Base-by-base conservation (phyloP, 306 rosid genomes). In the Sindora glabra region DNA sequence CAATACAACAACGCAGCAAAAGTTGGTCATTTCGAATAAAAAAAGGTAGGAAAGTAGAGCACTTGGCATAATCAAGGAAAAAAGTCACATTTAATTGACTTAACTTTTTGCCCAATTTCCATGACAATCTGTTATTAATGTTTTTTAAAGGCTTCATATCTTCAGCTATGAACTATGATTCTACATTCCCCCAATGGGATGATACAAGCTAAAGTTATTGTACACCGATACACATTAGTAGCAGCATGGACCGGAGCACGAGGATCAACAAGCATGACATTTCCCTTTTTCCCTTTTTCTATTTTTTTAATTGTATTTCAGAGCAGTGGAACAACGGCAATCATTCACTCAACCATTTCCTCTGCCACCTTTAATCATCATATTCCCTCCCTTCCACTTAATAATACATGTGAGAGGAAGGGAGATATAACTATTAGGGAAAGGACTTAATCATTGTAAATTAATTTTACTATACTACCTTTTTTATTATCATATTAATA, bases 331-430 rank as follows among this genome's bases (percentile, higher is more conserved):
- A 65, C 62, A 46, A 79, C 67, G 73, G 52, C 89, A 81, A 84
- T 87, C 78, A 87, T 81, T 81, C 88, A 54, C 68, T 48, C 89
- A 74, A 80, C 87, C 53, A 65, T 34, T 26, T 62, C 59, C 42
- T 19, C 61, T 44, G 25, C 55, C 21, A 37, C 59, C 85, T 81
- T 72, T 84, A 84, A 87, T 84, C 78, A 84, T 81, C 72, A 29
- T 58, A 68, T 71, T 73, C 72, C 64, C 62, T 26, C 48, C 40
- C 49, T 47, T 68, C 69, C 22, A 29, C 59, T 69, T 64, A 32
- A 30, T 51, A 62, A 33, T 18, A 45, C 72, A 72, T 55, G 55
- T 55, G 37, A 63, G 46, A 13, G 62, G 62, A 68, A n/a, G 19
- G n/a, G n/a, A n/a, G n/a, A n/a, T n/a, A n/a, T n/a, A n/a, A n/a